Evolutionary conservation across 805 yeast species (phyloP), one percentile per base, ranked within the genome.

Genomic region (Candida argentea): DNA sequence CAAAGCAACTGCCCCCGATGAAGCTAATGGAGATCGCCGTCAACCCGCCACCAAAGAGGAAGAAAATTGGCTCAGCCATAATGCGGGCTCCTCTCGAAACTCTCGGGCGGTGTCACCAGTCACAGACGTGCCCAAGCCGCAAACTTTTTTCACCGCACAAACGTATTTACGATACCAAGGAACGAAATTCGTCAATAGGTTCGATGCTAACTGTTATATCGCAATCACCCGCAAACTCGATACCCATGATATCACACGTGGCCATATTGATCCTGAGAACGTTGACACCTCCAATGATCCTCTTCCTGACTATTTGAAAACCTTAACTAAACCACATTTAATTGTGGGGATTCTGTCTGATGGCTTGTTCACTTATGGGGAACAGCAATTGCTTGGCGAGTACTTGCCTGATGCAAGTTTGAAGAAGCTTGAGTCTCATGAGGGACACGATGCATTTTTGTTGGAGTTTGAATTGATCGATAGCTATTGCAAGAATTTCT

Each of bases 391-490:
- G 28, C 65, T 91, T 26, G 93, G 93, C 2, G 69, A 73, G 22
- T 60, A 74, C 44, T 70, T 91, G 34, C 87, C 86, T 5, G 66
- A 80, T 41, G 67, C 93, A 1, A 50, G 42, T 5, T 60, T 91
- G 38, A 74, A 76, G 39, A 73, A 75, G 43, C 76, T 91, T 24
- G 73, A 81, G 37, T 86, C 96, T 1, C 91, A 89, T 8, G 98
- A 91, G 43, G 98, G 98, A 11, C 98, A 91, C 48, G 98, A 91
- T 59, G 98, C 97, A 2, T 91, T 91, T 48, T 57, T 91, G 35
- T 63, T 91, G 26, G 98, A 91, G 52, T 91, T 91, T 52, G 78
- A 73, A 27, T 73, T 75, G 28, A 85, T 91, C 32, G 83, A 91
- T 50, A 62, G 69, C 20, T 61, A 78, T 38, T 74, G 93, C 29